phyloP scores from a whole-genome alignment of 371 early-diverging fungal genomes.

The Dichotomocladium elegans region DNA sequence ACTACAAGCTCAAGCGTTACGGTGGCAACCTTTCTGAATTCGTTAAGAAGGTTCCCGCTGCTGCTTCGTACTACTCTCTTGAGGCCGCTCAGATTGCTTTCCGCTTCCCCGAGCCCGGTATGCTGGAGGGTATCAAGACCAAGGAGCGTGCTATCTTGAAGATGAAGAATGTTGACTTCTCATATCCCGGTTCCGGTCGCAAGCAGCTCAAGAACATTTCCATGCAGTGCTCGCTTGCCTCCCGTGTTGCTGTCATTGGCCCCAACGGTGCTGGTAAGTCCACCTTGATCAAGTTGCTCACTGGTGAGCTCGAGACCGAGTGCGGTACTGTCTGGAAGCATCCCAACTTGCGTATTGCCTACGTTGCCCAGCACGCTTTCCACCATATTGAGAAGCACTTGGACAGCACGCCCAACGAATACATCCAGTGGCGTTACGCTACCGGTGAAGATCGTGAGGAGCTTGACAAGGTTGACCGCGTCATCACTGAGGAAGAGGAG shows the following conservation, averaged over 20 bases:
- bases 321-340: constrained; percentile 73
- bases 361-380: constrained; percentile 90
- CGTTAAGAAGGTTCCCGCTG: constrained; percentile 75
- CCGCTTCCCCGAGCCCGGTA: constrained; percentile 70
- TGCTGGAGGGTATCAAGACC: constrained; percentile 71
- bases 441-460: constrained; percentile 81
- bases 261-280: constrained; percentile 79
- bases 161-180: constrained; percentile 60
- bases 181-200: constrained; percentile 39
- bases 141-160: constrained; percentile 68
- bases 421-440: constrained; percentile 85
- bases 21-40: constrained; percentile 83
- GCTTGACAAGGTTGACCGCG: constrained; percentile 60
- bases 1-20: constrained; percentile 74
- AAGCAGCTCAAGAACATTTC: constrained; percentile 55
- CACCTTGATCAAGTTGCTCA: constrained; percentile 82
- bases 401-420: constrained; percentile 77
- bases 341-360: constrained; percentile 79
- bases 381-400: constrained; percentile 82
- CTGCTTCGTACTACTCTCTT: constrained; percentile 71
- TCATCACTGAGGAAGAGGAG: constrained; percentile 61
- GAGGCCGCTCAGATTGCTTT: constrained; percentile 55
- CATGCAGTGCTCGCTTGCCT: constrained; percentile 61
- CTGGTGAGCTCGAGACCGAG: constrained; percentile 69
- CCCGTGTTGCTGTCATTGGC: constrained; percentile 73